phyloP scores from a whole-genome alignment of 2,329 filamentous ascomycete genomes.

The Microascus cirrosus region DNA sequence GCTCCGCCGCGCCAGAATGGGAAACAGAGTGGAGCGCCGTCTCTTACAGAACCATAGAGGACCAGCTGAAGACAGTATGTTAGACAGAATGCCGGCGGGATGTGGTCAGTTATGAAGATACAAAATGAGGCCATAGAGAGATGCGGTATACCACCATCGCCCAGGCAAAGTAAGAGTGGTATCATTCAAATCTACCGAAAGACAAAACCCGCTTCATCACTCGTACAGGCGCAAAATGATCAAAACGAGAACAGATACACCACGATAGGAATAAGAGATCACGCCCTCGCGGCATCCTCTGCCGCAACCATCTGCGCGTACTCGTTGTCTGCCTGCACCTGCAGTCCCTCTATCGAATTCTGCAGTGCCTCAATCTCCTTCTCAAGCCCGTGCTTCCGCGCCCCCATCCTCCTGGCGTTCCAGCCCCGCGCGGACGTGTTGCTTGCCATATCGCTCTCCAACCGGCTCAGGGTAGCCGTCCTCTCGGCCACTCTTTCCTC shows the following conservation, averaged over 20 bases:
- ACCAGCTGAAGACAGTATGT: no score
- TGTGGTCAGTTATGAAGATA: neutral
- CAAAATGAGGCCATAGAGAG: neutral
- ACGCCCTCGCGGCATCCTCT: neutral
- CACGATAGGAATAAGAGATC: neutral
- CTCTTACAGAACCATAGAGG: no score
- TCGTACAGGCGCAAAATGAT: neutral
- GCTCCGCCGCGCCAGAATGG: neutral
- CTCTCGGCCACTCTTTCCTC: neutral
- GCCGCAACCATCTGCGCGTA: conserved; percentile 29
- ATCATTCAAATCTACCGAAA: neutral
- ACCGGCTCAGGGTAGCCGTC: neutral
- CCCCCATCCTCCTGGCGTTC: neutral
- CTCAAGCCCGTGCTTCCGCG: conserved; percentile 11
- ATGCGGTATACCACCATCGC: neutral
- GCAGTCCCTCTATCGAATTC: conserved; percentile 22
- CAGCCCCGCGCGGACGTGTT: neutral
- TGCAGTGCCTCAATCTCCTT: conserved; percentile 26
- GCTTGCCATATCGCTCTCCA: neutral
- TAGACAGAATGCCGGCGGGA: no score
- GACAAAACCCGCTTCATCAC: neutral
- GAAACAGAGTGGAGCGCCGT: no score
- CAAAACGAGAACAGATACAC: neutral
- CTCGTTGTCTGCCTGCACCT: conserved; percentile 33
- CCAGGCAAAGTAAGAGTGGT: neutral